These are phyloP conservation scores for Dendrothele bispora DNA, from an alignment of 768 basidiomycete species.

Conservation along the genomic window DNA sequence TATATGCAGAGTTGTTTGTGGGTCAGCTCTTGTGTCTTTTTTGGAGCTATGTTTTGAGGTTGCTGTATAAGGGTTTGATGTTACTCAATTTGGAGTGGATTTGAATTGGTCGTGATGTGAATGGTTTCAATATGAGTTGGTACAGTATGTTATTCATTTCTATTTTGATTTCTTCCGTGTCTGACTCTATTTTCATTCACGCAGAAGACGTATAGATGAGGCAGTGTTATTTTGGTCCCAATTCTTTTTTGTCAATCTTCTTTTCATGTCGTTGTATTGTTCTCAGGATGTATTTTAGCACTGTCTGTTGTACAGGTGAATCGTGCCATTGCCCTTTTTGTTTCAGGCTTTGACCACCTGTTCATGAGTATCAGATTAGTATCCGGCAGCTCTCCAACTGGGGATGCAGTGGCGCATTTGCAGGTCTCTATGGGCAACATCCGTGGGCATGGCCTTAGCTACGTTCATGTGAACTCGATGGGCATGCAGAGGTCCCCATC, in stretches of 20 bases:
- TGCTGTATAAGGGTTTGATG: slow-evolving; percentile 73
- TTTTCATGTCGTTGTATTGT: slow-evolving; percentile 9
- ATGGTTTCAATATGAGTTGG: background rate
- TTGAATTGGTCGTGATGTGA: slow-evolving; percentile 75
- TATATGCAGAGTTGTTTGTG: slow-evolving; percentile 9
- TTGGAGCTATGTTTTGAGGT: slow-evolving; percentile 88
- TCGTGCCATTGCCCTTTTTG: slow-evolving; percentile 9
- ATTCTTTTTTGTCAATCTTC: slow-evolving; percentile 4
- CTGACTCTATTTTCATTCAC: slow-evolving; percentile 83
- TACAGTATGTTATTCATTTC: slow-evolving; percentile 1
- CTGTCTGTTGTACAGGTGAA: slow-evolving; percentile 80
- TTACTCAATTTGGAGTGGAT: slow-evolving; percentile 89
- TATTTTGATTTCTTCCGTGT: slow-evolving; percentile 79
- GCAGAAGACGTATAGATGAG: slow-evolving; percentile 88
- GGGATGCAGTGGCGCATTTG: slow-evolving; percentile 86
- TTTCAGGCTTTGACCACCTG: slow-evolving; percentile 12
- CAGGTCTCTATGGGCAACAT: slow-evolving; percentile 81
- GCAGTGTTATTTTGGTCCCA: slow-evolving; percentile 70
- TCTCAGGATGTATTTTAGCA: slow-evolving; percentile 85
- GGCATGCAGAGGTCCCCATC: slow-evolving; percentile 85
- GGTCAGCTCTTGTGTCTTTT: slow-evolving; percentile 88
- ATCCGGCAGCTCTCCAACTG: slow-evolving; percentile 78
- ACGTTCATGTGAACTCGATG: slow-evolving; percentile 70
- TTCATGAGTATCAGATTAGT: slow-evolving; percentile 14
- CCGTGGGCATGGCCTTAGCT: slow-evolving; percentile 59